Base-by-base conservation (phyloP, 495 filamentous ascomycete genomes). In the Penicillium dipodomyicola region DNA sequence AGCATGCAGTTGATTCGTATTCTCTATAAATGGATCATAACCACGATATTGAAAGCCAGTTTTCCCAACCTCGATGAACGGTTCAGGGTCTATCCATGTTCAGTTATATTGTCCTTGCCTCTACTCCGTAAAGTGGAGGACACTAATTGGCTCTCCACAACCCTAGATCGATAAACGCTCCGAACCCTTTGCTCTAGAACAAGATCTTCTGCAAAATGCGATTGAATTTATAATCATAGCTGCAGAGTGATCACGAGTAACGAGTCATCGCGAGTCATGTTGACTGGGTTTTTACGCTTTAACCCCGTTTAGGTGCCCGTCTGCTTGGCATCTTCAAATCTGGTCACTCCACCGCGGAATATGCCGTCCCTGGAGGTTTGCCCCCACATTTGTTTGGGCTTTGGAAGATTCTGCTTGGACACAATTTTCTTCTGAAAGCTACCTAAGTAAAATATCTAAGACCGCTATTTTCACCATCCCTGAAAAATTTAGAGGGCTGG, bases 291-390 rank as follows among this genome's bases (percentile, higher is more conserved):
- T 27, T 35, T 23, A 12, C 27, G 42, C 42, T 54, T 51, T 27
- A 47, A 54, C 15, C 45, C 41, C 30, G 15, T 40, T 54, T 39
- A 5, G 52, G 52, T 47, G 14, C 14, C 52, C 52, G 42, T 35
- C 42, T 19, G 20, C 52, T 54, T 54, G 52, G 52, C 52, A 45
- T 23, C 42, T 37, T 45, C 52, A 11, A 47, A 54, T 47, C 29
- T 15, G 52, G 52, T 54, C 52, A 27, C 22, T 54, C 52, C 52
- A 46, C 52, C 32, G 51, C 51, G 51, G 51, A 54, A 54, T 44
- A 54, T 12, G 25, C 51, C 51, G 51, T 54, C 51, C 17, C 4
- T 54, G 47, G 29, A 29, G 32, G 23, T 1, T 32, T 23, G 4
- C 27, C 42, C 42, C 52, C 41, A 45, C 52, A 32, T 54, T 37